A percentile compares a stretch with the other conserved stretches of the same genome.
Conservation (phyloP, 75 land plant species). For the Sequoia sempervirens region DNA sequence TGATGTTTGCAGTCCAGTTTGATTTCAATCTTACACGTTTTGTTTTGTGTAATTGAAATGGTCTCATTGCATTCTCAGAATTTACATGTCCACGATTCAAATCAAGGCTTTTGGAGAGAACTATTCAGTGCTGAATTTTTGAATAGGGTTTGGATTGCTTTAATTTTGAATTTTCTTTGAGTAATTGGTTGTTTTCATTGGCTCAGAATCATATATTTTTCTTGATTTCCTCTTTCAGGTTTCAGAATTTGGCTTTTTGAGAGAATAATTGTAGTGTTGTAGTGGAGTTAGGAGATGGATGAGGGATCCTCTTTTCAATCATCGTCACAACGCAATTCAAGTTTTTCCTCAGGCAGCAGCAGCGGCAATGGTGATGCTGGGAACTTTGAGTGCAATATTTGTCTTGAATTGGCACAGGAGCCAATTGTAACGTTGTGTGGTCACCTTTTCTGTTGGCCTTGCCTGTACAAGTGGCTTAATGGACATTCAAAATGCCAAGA, state of each 20-base stretch:
- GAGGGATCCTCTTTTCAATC: conserved; percentile 9
- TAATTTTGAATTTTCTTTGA: not conserved
- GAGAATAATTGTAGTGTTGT: not conserved
- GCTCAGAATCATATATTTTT: not conserved
- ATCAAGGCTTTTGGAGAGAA: not conserved
- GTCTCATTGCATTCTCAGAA: not conserved
- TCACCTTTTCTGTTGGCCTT: conserved; percentile 95
- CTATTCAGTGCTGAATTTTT: not conserved
- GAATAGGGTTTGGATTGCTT: not conserved
- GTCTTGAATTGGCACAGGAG: conserved; percentile 88
- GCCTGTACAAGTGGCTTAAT: conserved; percentile 86
- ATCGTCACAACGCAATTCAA: conserved; percentile 1
- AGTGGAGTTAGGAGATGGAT: not conserved
- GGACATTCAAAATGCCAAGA: conserved; percentile 62
- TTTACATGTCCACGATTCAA: not conserved
- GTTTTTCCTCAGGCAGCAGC: conserved; percentile 4
- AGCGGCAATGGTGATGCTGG: conserved; percentile 31
- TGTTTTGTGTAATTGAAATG: not conserved
- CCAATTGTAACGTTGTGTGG: conserved; percentile 94
- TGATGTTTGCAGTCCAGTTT: not conserved
- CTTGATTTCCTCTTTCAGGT: not conserved
- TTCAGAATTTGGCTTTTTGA: not conserved
- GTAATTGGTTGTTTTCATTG: not conserved
- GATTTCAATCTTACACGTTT: not conserved
- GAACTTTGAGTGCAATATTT: conserved; percentile 91